Base-by-base conservation (phyloP, 2,329 filamentous ascomycete species). In the Acrodontium crateriforme region DNA sequence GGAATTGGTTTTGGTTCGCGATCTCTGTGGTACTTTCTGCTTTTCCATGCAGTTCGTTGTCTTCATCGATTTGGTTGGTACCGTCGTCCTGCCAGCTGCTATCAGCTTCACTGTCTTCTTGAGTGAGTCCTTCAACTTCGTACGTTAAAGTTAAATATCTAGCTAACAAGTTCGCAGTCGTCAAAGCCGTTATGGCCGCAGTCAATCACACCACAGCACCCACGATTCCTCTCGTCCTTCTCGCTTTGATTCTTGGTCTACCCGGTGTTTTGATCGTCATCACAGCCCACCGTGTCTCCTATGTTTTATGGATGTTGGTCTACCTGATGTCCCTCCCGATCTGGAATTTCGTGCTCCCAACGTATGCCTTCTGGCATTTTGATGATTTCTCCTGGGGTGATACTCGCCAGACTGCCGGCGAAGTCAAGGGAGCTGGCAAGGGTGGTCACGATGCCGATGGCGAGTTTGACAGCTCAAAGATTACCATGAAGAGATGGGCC, bases 1-100 rank as follows among this genome's bases (percentile, higher is more conserved):
- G 81, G 89, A 98, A 57, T 71, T 98, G 34, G 75, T 95, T 28
- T 71, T 98, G 18, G 91, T 98, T 24, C 74, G 85, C 39, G 89
- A 98, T 62, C 71, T 98, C 10, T 98, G 89, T 51, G 89, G 89
- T 41, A 98, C 89, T 3, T 98, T 98, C 63, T 98, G 91, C 65
- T 98, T 98, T 66, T 93, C 83, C 56, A 98, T 98, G 89, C 89
- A 98, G 59, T 98, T 98, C 52, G 78, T 98, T 40, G 78, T 98
- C 38, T 92, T 85, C 53, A 80, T 98, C 49, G 89, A 98, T 59
- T 67, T 98, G 30, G 70, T 95, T 30, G 89, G 89, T 45, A 98
- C 91, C 2, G 65, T 98, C 29, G 89, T 98, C 8, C 67, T 98
- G 13, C 89, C 89, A 2, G 91, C 89, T 25, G 91, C 91, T 41